These are phyloP conservation scores for Chlamydomonas reinhardtii DNA, from an alignment of 163 green algal genomes.

Conservation along the genomic window DNA sequence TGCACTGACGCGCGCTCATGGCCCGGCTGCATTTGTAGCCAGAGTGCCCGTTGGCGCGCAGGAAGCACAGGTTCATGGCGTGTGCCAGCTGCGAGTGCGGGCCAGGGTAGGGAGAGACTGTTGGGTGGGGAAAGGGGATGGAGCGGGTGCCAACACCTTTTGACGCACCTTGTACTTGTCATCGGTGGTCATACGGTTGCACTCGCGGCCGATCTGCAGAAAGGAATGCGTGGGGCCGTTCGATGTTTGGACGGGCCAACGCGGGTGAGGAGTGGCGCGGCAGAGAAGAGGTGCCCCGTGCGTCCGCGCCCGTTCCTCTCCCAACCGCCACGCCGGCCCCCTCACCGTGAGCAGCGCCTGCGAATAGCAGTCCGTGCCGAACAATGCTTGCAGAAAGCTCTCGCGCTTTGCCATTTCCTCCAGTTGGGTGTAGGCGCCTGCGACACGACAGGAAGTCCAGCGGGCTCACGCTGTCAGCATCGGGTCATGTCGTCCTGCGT, in stretches of 20 bases:
- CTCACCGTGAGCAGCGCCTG: constrained; percentile 14
- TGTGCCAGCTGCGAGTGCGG: constrained; percentile 17
- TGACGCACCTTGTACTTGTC: constrained; percentile 31
- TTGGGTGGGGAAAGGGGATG: no score
- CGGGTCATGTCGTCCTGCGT: no score
- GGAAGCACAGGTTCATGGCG: constrained; percentile 44
- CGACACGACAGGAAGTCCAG: no score
- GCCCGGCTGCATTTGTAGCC: constrained; percentile 12
- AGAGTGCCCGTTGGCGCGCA: constrained; percentile 17
- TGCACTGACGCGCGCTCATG: constrained; percentile 28
- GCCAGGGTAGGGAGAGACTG: neutral
- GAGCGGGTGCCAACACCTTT: no score
- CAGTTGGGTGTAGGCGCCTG: constrained; percentile 10
- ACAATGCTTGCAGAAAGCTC: constrained; percentile 9
- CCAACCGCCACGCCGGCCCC: neutral
- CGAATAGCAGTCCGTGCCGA: constrained; percentile 27
- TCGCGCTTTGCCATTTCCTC: neutral
- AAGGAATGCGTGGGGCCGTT: neutral
- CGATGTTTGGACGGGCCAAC: neutral
- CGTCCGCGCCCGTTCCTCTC: neutral
- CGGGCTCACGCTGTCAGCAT: no score
- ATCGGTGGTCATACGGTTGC: constrained; percentile 33
- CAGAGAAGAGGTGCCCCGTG: neutral
- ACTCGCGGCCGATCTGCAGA: constrained; percentile 28
- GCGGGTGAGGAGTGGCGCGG: no score